Evolutionary conservation across 331 rosid species (phyloP).

Genomic region (Telfairia occidentalis): DNA sequence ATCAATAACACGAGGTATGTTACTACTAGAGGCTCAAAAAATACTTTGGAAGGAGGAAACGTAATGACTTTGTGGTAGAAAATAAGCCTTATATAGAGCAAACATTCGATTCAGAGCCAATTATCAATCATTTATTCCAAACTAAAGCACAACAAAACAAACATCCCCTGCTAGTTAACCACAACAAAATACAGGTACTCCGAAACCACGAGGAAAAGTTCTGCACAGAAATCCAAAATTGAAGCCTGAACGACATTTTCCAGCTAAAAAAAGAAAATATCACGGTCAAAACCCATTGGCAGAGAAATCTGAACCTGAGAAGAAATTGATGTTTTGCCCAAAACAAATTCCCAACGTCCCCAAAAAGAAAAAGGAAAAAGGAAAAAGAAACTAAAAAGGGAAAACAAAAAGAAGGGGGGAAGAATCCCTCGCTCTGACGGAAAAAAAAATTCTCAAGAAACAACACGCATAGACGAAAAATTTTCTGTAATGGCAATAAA

Average conservation of each 20-base stretch:
- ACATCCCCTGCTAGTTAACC: not conserved
- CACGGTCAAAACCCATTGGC: not conserved
- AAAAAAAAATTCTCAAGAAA: not conserved
- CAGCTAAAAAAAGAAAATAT: not conserved
- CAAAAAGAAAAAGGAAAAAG: not conserved
- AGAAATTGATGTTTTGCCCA: not conserved
- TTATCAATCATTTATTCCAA: not conserved
- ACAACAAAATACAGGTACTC: not conserved
- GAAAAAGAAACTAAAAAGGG: too few species aligned
- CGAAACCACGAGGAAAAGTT: not conserved
- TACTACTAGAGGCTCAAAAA: not conserved
- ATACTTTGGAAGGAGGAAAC: not conserved
- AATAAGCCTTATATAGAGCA: not conserved
- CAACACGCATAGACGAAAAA: not conserved
- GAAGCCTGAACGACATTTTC: not conserved
- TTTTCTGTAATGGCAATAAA: not conserved
- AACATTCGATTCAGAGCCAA: not conserved
- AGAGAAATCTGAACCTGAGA: not conserved
- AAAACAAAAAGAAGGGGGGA: not conserved
- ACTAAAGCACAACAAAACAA: not conserved
- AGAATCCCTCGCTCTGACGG: not conserved
- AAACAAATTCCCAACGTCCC: not conserved
- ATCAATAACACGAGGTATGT: constrained; percentile 17
- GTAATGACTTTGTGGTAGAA: not conserved
- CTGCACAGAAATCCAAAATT: not conserved